Evolutionary conservation across 2,329 filamentous ascomycete genomes (phyloP), one percentile per base, ranked within the genome.

Genomic region (Sarocladiaceae sp.): DNA sequence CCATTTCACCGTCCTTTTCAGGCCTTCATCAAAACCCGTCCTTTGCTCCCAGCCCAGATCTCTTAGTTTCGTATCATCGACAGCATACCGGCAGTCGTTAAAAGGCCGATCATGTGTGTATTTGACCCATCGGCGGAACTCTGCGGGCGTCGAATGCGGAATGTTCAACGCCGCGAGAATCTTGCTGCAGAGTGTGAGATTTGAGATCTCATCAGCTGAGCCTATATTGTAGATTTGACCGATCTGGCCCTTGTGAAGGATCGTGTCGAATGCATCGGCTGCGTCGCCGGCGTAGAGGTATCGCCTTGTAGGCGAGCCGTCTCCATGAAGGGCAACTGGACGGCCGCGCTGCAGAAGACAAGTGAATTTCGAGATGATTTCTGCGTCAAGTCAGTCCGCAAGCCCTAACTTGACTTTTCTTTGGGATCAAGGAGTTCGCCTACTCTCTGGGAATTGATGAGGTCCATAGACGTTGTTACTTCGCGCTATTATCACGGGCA

Each of bases 391-490:
- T 33, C 13, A 9, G 6, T 6, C 13, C 32, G 32, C 15, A 31
- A 31, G 27, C 9, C 27, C 10, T 10, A 31, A n/a, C 27, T n/a
- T 31, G 27, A 9, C 9, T 31, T 31, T n/a, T n/a, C n/a, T n/a
- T n/a, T n/a, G n/a, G n/a, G n/a, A n/a, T n/a, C n/a, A 23, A 19
- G n/a, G n/a, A n/a, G n/a, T n/a, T n/a, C 11, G 56, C 83, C 63
- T 66, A 89, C 85, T 89, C 66, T 90, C 85, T 0, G 85, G 85
- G 59, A 83, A 89, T 59, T 91, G 86, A 58, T 90, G 85, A 18
- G 87, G 87, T 0, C 87, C 87, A 56, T 90, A 93, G 23, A 91
- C 85, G 55, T 93, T 91, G 68, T 91, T 91, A 59, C 84, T 84
- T 41, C 86, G 75, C 21, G 90, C 83, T 53, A 90, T 86, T 51